phyloP scores from a whole-genome alignment of 1,139 yeast genomes.

The Taphrina communis region DNA sequence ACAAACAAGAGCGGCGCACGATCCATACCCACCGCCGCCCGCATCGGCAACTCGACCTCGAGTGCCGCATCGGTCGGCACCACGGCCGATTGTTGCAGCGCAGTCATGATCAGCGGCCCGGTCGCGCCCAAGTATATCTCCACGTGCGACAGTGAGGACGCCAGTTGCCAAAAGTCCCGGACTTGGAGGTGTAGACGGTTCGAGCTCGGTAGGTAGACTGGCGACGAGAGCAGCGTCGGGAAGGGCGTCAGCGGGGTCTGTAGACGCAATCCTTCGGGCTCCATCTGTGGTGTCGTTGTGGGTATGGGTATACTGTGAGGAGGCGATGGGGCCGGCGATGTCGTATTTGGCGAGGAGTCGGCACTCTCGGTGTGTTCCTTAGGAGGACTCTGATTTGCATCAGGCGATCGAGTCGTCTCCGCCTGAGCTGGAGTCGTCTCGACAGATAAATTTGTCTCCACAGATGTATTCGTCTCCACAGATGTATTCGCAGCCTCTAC shows the following conservation, averaged over 20 bases:
- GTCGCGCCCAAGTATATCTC: slow-evolving; percentile 36
- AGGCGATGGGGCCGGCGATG: background rate
- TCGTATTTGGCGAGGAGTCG: background rate
- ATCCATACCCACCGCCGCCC: background rate
- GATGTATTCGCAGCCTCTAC: background rate
- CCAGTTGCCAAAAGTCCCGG: slow-evolving; percentile 25
- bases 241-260: slow-evolving; percentile 32
- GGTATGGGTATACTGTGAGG: no score
- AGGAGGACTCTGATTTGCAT: background rate
- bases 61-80: slow-evolving; percentile 20
- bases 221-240: slow-evolving; percentile 34
- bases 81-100: slow-evolving; percentile 17
- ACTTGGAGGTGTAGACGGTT: slow-evolving; percentile 27
- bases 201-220: slow-evolving; percentile 21
- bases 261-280: background rate
- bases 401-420: background rate
- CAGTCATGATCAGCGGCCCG: slow-evolving; percentile 37
- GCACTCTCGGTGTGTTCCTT: background rate
- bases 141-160: slow-evolving; percentile 7
- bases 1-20: slow-evolving; percentile 33
- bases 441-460: background rate
- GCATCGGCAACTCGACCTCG: slow-evolving; percentile 33
- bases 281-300: background rate
- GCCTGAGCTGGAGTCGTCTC: background rate
- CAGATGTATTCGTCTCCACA: background rate